phyloP scores from a whole-genome alignment of 1,284 basidiomycete species.

The Earliella scabrosa region DNA sequence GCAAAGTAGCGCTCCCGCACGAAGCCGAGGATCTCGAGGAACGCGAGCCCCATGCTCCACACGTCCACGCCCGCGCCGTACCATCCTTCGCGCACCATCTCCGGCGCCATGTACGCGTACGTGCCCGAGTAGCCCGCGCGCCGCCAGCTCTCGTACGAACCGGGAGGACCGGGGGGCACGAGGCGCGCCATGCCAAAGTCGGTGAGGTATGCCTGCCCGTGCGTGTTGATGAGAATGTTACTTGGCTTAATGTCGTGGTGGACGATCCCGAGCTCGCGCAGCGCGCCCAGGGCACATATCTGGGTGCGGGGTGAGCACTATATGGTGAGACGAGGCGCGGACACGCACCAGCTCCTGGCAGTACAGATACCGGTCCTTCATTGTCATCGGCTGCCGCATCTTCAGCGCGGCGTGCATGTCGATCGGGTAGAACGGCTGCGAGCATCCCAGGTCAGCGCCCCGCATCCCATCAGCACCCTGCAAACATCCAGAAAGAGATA shows the following conservation, averaged over 20 bases:
- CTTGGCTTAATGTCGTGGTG: constrained; percentile 60
- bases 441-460: neutral
- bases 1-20: neutral
- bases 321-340: neutral
- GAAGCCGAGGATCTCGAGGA: constrained; percentile 16
- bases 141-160: constrained; percentile 1
- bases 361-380: constrained; percentile 12
- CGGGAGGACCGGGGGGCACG: neutral
- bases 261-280: constrained; percentile 26
- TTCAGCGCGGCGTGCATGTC: neutral
- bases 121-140: constrained; percentile 54
- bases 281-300: constrained; percentile 19
- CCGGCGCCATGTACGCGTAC: constrained; percentile 72
- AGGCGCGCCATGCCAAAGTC: constrained; percentile 23
- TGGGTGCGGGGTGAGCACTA: neutral
- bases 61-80: constrained; percentile 10
- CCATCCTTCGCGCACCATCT: constrained; percentile 45
- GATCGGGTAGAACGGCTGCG: constrained; percentile 10
- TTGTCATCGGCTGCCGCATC: neutral
- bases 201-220: constrained; percentile 63
- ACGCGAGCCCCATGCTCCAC: constrained; percentile 13
- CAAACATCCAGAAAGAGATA: too few relatives aligned
- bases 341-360: constrained; percentile 25
- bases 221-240: constrained; percentile 64
- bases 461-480: neutral